Evolutionary conservation across 108 stramenopile species (phyloP), one percentile per base, ranked within the genome.

Genomic region (Craspedostauros australis): DNA sequence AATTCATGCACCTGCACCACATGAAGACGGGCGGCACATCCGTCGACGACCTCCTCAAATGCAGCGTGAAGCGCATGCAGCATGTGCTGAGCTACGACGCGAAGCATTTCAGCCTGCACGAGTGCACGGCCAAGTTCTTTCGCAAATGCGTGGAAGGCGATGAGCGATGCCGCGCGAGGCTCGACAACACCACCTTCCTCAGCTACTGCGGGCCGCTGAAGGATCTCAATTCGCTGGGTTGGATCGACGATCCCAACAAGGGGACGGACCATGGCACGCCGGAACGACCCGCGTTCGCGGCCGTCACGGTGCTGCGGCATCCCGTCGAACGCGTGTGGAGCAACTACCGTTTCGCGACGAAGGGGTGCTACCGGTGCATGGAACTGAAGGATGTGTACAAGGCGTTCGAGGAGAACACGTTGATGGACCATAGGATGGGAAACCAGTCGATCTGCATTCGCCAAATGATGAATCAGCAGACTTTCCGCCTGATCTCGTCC

Each of bases 21-120:
- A 85, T 85, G 83, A 81, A 81, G 46, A 83, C 86, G n/a, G 86
- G 86, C 27, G 86, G 86, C 23, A 87, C 86, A 1, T 66, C 64
- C 37, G 50, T 89, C 8, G 75, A 81, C 31, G 28, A 46, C 9
- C 22, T 82, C 21, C 52, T 89, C 15, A 49, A 62, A 2, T 89
- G 88, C 39, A 79, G 74, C 11, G 20, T 73, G 0, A 41, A 50
- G 8, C n/a, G n/a, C 11, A 62, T 72, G 59, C 39, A 31, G 12
- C 22, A 53, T 21, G 66, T 59, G 26, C 40, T 39, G 1, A 38
- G 36, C 1, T 29, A 21, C 12, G 14, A 7, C 0, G 26, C 33
- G 11, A 19, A n/a, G n/a, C n/a, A n/a, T n/a, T n/a, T n/a, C n/a
- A 39, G 11, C n/a, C 37, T 75, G 8, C 48, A 60, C 28, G 75